Base-by-base conservation (phyloP, 2,329 filamentous ascomycete genomes). In the Aspergillus sp. region DNA sequence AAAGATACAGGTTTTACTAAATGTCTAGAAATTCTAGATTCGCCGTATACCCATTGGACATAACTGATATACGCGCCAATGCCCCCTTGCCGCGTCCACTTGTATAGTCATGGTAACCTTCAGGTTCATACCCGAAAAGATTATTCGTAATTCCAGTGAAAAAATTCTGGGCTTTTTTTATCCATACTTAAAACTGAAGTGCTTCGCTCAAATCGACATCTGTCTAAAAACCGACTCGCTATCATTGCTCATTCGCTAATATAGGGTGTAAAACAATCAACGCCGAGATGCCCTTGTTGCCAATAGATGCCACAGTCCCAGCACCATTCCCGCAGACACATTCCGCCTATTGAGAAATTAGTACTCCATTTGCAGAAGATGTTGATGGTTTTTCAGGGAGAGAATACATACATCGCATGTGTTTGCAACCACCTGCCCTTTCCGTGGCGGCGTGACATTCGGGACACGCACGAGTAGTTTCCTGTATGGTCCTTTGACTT, bases 291-390 rank as follows among this genome's bases (percentile, higher is more conserved):
- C 3, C 59, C 53, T 7, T 22, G 39, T 42, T 56, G 37, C 61
- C 61, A 63, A 40, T 17, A 54, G 17, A 33, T 54, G 15, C 59
- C 61, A 33, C 63, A 62, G n/a, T 63, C 54, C 63, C 63, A 64
- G 40, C 63, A 64, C 63, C 61, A 64, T 42, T 64, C 51, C 34
- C 59, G 50, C 19, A 47, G 51, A 52, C 61, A 64, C 41, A 61
- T 33, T 13, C 39, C 49, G 49, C 61, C 63, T 65, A 34, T 44
- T 22, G 33, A 11, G 37, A 5, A 22, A 17, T 61, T 27, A 65
- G 54, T 34, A 39, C 51, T 12, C 27, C 9, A 13, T 22, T 34
- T 34, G n/a, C 24, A 19, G n/a, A 45, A 20, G 3, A n/a, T 6
- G 44, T 15, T n/a, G 9, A 39, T 17, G 9, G 5, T 22, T 41